Evolutionary conservation across 176 grass and related monocot genomes (phyloP).

Genomic region (Leersia perrieri): DNA sequence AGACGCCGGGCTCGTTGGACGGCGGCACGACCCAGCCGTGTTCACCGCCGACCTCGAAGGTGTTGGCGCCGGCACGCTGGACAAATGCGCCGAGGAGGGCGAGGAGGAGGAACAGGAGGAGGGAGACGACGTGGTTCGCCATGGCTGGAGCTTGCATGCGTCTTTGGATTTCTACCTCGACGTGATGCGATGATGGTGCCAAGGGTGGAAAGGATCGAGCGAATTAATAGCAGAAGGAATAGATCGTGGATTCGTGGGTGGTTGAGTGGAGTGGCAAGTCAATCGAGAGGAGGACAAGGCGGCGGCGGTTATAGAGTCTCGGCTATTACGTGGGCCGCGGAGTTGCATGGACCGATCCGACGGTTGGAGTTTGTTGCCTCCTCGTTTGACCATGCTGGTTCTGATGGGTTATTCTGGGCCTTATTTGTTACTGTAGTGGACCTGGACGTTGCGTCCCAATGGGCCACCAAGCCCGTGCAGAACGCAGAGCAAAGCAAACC

Average conservation of each 20-base stretch:
- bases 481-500: neutral
- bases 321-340: constrained; percentile 12
- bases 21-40: constrained; percentile 63
- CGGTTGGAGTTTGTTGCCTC: neutral
- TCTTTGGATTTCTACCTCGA: too few relatives aligned
- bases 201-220: neutral
- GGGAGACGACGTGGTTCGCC: neutral
- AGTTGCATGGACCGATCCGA: constrained; percentile 3
- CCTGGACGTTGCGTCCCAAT: too few relatives aligned
- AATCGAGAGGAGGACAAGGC: neutral
- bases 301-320: neutral
- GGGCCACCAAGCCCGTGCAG: neutral
- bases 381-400: constrained; percentile 10
- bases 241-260: neutral
- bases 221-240: constrained; percentile 17
- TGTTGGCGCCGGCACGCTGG: constrained; percentile 19
- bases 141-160: too few relatives aligned
- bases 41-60: constrained; percentile 70
- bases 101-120: constrained; percentile 18
- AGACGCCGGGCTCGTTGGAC: constrained; percentile 15
- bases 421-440: neutral
- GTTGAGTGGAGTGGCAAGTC: neutral
- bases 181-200: neutral
- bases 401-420: neutral
- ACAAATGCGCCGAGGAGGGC: neutral